Evolutionary conservation across 1,139 yeast species (phyloP), one percentile per base, ranked within the genome.

Genomic region (Scheffersomyces titani): DNA sequence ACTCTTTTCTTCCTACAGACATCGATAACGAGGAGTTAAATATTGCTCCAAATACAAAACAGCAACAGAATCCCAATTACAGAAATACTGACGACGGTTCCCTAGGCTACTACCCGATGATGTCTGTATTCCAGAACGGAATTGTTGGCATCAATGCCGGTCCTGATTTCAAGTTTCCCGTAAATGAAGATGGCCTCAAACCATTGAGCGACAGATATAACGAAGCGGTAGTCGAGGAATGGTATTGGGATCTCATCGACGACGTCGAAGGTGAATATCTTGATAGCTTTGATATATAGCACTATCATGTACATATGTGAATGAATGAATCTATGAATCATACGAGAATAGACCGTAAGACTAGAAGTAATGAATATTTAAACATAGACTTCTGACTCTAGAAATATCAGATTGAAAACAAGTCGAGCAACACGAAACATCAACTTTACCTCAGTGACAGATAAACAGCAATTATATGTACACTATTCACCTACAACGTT

Each of bases 51-150:
- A 80, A 80, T 61, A 76, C 80, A 46, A 76, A 71, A 44, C 86
- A 82, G 61, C 79, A 76, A 69, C 84, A 74, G 62, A 77, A 84
- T 52, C 73, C 81, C n/a, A 75, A 74, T 46, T 84, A 80, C 64
- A 75, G 76, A 60, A 77, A 73, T 71, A 82, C 72, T 60, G 93
- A 94, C 69, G 98, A 94, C 68, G 97, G 97, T 1, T 78, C 85
- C 51, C 73, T 92, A 55, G 99, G 98, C 0, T 94, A 96, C 70
- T 94, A 87, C 71, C 99, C 99, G 1, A 91, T 93, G 75, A 78
- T 92, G 44, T 90, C 97, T 55, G 90, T 90, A 45, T 94, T 86
- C 68, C 85, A 86, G 61, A 90, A 90, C 11, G 99, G 98, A 0
- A 76, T 83, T 16, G 97, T 91, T 6, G 76, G 82, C 55, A 71